Conservation (phyloP, 192 early-diverging fungal species). For the Dissophora globulifera region DNA sequence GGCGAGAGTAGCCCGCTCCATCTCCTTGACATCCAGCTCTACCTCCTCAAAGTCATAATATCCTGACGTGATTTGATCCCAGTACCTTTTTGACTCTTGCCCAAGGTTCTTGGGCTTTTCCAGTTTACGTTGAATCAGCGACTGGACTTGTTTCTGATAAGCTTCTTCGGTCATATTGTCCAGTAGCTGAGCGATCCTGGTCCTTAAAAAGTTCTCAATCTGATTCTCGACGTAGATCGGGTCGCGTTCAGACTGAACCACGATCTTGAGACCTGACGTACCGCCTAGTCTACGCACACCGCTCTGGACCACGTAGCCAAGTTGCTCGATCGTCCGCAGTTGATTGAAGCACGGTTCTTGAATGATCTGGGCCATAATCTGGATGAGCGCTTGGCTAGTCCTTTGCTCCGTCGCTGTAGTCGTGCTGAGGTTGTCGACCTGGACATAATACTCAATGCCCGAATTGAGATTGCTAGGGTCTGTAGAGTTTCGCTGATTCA, state of each 20-base stretch:
- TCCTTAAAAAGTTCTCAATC: constrained; percentile 74
- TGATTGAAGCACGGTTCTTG: constrained; percentile 91
- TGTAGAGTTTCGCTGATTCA: constrained; percentile 66
- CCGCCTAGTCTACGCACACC: constrained; percentile 63
- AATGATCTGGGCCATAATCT: constrained; percentile 75
- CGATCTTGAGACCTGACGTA: constrained; percentile 71
- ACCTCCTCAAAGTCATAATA: constrained; percentile 82
- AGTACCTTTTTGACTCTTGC: constrained; percentile 74
- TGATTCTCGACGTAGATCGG: constrained; percentile 80
- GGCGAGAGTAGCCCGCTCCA: constrained; percentile 26
- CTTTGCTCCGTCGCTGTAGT: constrained; percentile 64
- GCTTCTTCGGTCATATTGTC: constrained; percentile 70
- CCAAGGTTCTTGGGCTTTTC: constrained; percentile 83
- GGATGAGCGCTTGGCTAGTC: constrained; percentile 60
- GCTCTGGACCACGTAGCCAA: constrained; percentile 75
- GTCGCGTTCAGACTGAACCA: constrained; percentile 87
- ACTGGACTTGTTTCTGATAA: constrained; percentile 72
- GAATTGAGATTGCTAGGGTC: constrained; percentile 90
- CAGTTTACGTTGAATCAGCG: constrained; percentile 68
- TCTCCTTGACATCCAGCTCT: constrained; percentile 10
- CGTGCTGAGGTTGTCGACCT: constrained; percentile 72
- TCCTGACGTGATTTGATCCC: constrained; percentile 71
- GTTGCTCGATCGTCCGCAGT: constrained; percentile 85
- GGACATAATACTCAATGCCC: constrained; percentile 86
- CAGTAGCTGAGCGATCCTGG: constrained; percentile 38